Percentiles rank a stretch among this genome's conserved stretches.
These are phyloP conservation scores for Sordariomycetes sp. DNA, from an alignment of 2,329 filamentous ascomycete species.

Conservation along the genomic window DNA sequence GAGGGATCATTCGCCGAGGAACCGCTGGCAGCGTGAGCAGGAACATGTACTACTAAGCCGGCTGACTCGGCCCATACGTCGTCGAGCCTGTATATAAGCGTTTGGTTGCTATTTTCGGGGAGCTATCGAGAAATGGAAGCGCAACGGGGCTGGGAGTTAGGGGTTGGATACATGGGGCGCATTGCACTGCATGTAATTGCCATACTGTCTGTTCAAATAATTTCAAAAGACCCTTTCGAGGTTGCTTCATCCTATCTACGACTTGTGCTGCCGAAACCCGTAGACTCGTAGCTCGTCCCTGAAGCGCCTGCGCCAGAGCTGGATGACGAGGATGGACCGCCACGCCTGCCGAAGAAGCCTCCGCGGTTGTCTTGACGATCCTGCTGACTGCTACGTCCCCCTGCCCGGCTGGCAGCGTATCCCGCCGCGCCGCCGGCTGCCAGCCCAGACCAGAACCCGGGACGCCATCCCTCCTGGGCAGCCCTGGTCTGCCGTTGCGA, in stretches of 20 bases:
- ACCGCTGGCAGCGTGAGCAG: too few relatives aligned
- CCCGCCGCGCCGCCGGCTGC: conserved; percentile 59
- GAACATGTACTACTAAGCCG: conserved; percentile 18
- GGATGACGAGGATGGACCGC: conserved; percentile 20
- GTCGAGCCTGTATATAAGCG: conserved; percentile 10
- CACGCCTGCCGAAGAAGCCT: conserved; percentile 14
- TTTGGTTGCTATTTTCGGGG: conserved; percentile 10
- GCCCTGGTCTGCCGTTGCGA: conserved; percentile 10
- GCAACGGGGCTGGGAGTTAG: conserved; percentile 1
- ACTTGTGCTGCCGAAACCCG: conserved; percentile 63
- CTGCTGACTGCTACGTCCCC: too few relatives aligned
- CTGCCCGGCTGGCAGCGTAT: conserved; percentile 52
- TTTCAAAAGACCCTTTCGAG: too few relatives aligned
- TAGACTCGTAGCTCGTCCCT: conserved; percentile 51
- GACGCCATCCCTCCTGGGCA: conserved; percentile 9
- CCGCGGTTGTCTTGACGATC: too few relatives aligned
- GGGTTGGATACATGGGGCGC: conserved; percentile 16
- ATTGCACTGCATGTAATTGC: too few relatives aligned
- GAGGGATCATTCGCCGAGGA: too few relatives aligned
- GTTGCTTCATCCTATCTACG: conserved; percentile 45
- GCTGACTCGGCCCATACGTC: conserved; percentile 4
- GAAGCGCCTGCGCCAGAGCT: conserved; percentile 31
- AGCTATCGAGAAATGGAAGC: neutral
- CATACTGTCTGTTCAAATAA: too few relatives aligned
- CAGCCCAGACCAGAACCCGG: conserved; percentile 46